Percentiles rank a stretch among this genome's conserved stretches.
phyloP scores from a whole-genome alignment of 2,329 filamentous ascomycete genomes.

The Paracamarosporium sp. region DNA sequence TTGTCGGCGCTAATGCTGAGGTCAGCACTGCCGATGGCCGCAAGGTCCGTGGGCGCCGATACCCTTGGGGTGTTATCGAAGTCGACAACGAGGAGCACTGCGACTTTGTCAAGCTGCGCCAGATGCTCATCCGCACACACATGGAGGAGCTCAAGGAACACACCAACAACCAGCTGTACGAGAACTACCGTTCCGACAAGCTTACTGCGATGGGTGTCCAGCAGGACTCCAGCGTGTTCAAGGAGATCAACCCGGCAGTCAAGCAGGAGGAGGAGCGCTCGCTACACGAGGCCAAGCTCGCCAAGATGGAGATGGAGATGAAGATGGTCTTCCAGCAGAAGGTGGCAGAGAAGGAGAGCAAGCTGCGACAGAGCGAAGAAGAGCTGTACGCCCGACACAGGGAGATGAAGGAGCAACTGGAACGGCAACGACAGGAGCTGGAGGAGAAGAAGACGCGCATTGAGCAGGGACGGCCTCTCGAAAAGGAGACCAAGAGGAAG shows the following conservation, averaged over 20 bases:
- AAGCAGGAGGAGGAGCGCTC: conserved; percentile 99
- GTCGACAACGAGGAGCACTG: conserved; percentile 99
- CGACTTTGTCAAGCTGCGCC: conserved; percentile 98
- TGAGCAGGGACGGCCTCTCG: conserved; percentile 93
- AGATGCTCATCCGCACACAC: conserved; percentile 99
- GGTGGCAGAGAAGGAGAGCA: conserved; percentile 99
- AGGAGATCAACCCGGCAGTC: conserved; percentile 99
- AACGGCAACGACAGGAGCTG: conserved; percentile 90
- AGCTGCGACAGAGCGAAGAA: conserved; percentile 98
- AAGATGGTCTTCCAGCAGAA: conserved; percentile 99
- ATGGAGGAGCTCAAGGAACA: conserved; percentile 99
- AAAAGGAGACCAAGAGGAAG: conserved; percentile 99
- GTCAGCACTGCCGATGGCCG: conserved; percentile 90
- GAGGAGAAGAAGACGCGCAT: conserved; percentile 98
- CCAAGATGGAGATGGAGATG: conserved; percentile 99
- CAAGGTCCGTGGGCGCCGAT: conserved; percentile 93
- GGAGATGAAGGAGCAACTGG: conserved; percentile 99
- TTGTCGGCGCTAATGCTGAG: conserved; percentile 96
- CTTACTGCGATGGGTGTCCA: conserved; percentile 98
- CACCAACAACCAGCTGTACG: conserved; percentile 98
- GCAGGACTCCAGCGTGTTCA: conserved; percentile 98
- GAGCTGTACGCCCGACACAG: conserved; percentile 97
- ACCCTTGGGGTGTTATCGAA: conserved; percentile 98
- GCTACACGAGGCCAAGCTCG: conserved; percentile 98
- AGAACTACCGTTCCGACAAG: conserved; percentile 99